phyloP scores from a whole-genome alignment of 495 filamentous ascomycete species.

The Hypoxylon fuscum region DNA sequence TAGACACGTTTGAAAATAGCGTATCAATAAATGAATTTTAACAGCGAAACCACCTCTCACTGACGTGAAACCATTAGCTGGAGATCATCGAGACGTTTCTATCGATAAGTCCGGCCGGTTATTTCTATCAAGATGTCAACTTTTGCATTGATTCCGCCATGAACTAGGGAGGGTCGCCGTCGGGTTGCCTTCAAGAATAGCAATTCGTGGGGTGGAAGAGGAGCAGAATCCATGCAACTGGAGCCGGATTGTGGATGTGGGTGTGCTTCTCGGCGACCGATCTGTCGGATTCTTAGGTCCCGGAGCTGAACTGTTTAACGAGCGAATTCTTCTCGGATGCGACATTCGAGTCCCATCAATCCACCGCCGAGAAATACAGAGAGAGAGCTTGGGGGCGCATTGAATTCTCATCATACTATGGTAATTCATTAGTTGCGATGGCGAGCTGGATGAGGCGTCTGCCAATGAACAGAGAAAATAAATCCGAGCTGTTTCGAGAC shows the following conservation, averaged over 20 bases:
- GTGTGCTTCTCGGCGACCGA: conserved; percentile 1
- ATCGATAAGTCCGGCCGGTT: no score
- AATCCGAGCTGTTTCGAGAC: neutral
- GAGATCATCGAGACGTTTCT: no score
- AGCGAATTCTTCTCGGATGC: conserved; percentile 11
- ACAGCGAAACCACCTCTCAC: no score
- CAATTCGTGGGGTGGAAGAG: conserved; percentile 5
- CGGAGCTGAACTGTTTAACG: conserved; percentile 12
- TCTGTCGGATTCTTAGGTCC: neutral
- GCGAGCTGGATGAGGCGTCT: neutral
- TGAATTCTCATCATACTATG: neutral
- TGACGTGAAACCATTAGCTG: no score
- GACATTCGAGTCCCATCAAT: neutral
- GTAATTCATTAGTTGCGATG: neutral
- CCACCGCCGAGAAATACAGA: neutral
- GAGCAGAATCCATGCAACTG: conserved; percentile 8
- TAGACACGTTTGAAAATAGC: no score
- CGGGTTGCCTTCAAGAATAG: neutral
- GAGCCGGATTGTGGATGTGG: neutral
- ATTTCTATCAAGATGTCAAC: conserved; percentile 13
- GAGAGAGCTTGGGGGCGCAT: conserved; percentile 8
- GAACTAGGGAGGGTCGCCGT: no score
- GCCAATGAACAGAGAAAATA: neutral
- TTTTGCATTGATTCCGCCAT: conserved; percentile 23
- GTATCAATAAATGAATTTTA: no score